These are phyloP conservation scores for Raphanus raphanistrum DNA, from an alignment of 345 rosid species.

Conservation along the genomic window DNA sequence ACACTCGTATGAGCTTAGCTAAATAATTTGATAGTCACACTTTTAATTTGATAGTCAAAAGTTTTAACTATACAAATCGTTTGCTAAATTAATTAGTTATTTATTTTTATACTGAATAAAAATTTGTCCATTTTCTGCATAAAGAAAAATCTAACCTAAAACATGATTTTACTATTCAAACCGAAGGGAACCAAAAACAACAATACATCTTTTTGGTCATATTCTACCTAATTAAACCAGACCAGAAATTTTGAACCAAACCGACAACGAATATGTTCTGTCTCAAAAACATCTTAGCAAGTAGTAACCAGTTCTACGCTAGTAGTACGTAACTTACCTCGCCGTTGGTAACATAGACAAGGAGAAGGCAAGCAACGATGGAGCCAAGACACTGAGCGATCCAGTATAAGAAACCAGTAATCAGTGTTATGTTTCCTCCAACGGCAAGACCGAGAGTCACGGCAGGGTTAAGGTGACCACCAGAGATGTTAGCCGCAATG, in stretches of 20 bases:
- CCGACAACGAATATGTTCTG: background rate
- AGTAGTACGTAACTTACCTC: constrained; percentile 41
- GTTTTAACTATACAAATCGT: background rate
- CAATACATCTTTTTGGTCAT: background rate
- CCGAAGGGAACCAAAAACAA: background rate
- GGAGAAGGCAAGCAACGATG: constrained; percentile 80
- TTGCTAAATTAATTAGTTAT: background rate
- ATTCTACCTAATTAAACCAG: background rate
- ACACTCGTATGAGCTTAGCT: background rate
- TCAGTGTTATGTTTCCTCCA: constrained; percentile 79
- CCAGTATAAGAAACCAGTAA: constrained; percentile 83
- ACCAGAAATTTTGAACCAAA: background rate
- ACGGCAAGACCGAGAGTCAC: constrained; percentile 83
- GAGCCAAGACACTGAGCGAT: constrained; percentile 87
- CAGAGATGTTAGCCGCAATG: constrained; percentile 83
- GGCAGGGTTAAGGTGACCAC: constrained; percentile 89
- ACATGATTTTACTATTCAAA: background rate
- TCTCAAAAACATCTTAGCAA: background rate
- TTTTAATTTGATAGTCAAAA: background rate
- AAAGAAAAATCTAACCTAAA: background rate
- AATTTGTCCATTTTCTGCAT: too few relatives aligned
- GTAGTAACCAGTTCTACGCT: background rate
- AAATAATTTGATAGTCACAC: background rate
- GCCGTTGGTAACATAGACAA: constrained; percentile 58
- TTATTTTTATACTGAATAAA: too few relatives aligned